Percentiles rank a stretch among this genome's conserved stretches.
phyloP scores from a whole-genome alignment of 345 rosid genomes.

The Turritis glabra region DNA sequence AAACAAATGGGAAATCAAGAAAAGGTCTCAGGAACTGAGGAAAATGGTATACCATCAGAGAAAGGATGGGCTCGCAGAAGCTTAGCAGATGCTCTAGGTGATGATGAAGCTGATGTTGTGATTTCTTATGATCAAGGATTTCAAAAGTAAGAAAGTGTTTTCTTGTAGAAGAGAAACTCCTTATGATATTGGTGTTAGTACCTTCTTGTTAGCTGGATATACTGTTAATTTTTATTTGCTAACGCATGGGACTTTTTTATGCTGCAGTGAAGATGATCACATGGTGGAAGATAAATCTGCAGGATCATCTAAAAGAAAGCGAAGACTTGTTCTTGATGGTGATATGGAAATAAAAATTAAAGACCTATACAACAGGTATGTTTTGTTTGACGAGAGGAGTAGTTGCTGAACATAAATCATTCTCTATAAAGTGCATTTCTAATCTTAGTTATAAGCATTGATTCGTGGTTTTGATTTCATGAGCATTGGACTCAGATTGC shows the following conservation, averaged over 20 bases:
- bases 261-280: slow-evolving; percentile 48
- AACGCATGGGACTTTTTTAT: slow-evolving; percentile 27
- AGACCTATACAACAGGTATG: slow-evolving; percentile 75
- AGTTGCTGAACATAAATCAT: slow-evolving; percentile 10
- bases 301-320: slow-evolving; percentile 54
- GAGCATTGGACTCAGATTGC: not conserved
- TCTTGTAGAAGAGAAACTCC: slow-evolving; percentile 13
- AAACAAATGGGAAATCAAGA: slow-evolving; percentile 50
- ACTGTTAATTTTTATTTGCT: not conserved
- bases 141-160: slow-evolving; percentile 50
- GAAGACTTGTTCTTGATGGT: slow-evolving; percentile 58
- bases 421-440: not conserved
- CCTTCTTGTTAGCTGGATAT: slow-evolving; percentile 8
- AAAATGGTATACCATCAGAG: slow-evolving; percentile 42
- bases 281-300: slow-evolving; percentile 45
- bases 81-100: slow-evolving; percentile 97
- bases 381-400: slow-evolving; percentile 5
- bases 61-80: slow-evolving; percentile 65
- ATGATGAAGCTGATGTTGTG: slow-evolving; percentile 95
- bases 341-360: slow-evolving; percentile 62
- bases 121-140: slow-evolving; percentile 56
- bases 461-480: not conserved
- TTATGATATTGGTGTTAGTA: not conserved
- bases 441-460: not conserved
- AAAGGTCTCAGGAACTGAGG: slow-evolving; percentile 48